Conservation (phyloP, 192 early-diverging fungal species). For the Lobulomyces angularis region DNA sequence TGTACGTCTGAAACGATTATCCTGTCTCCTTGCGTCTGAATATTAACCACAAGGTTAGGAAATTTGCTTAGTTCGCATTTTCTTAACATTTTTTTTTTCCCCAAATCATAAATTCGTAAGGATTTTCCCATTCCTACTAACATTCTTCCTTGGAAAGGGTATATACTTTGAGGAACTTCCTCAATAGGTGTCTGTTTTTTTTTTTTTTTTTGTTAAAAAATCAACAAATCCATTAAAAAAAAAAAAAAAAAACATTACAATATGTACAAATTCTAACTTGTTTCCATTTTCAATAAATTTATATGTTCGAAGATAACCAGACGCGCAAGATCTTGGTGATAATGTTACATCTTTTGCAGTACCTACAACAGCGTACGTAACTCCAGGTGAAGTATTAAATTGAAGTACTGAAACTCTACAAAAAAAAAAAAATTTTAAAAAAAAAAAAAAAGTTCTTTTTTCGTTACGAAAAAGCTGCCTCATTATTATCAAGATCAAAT, state of each 20-base stretch:
- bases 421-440: slow-evolving; percentile 1
- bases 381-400: slow-evolving; percentile 40
- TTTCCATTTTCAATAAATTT: slow-evolving; percentile 51
- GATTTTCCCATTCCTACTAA: slow-evolving; percentile 78
- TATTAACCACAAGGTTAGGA: slow-evolving; percentile 54
- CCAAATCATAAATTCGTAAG: slow-evolving; percentile 85
- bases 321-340: slow-evolving; percentile 52
- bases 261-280: slow-evolving; percentile 67
- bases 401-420: slow-evolving; percentile 36
- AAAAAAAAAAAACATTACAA: slow-evolving; percentile 15
- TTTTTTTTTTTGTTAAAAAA: too few relatives aligned
- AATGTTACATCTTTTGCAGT: slow-evolving; percentile 59
- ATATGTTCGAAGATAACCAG: slow-evolving; percentile 65
- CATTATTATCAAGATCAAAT: slow-evolving; percentile 69
- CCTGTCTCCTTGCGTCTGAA: slow-evolving; percentile 69
- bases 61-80: slow-evolving; percentile 83
- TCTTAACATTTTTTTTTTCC: slow-evolving; percentile 74
- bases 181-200: slow-evolving; percentile 64
- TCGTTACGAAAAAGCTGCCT: slow-evolving; percentile 54
- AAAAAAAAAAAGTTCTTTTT: not conserved
- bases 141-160: slow-evolving; percentile 74
- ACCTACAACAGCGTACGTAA: slow-evolving; percentile 71
- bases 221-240: too few relatives aligned
- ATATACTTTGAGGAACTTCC: slow-evolving; percentile 69
- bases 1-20: slow-evolving; percentile 80